phyloP scores from a whole-genome alignment of 495 filamentous ascomycete species.

The Clohesyomyces aquaticus region DNA sequence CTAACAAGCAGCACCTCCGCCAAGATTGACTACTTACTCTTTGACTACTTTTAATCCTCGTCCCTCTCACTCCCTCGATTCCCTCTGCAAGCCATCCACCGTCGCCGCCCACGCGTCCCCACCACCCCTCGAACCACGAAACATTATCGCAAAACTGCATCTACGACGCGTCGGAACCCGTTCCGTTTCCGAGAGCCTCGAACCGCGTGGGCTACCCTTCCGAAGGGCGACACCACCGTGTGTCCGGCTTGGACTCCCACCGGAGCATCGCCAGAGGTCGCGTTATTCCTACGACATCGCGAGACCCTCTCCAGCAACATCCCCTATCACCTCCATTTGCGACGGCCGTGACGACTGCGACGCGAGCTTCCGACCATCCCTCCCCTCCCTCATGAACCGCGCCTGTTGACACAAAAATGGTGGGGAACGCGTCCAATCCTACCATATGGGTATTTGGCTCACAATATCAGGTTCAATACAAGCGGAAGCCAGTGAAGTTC shows the following conservation, averaged over 20 bases:
- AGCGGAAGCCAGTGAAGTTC: slow-evolving; percentile 92
- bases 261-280: not conserved
- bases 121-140: slow-evolving; percentile 23
- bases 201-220: slow-evolving; percentile 35
- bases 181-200: slow-evolving; percentile 16
- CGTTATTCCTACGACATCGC: not conserved
- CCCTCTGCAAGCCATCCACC: slow-evolving; percentile 28
- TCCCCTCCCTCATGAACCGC: slow-evolving; percentile 26
- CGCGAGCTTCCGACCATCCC: slow-evolving; percentile 9
- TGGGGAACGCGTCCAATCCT: slow-evolving; percentile 37
- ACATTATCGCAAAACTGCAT: slow-evolving; percentile 15
- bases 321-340: slow-evolving; percentile 3
- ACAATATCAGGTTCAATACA: slow-evolving; percentile 78
- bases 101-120: slow-evolving; percentile 33
- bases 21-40: slow-evolving; percentile 19
- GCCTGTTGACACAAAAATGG: slow-evolving; percentile 45
- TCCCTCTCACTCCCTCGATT: slow-evolving; percentile 32
- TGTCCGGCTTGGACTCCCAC: slow-evolving; percentile 8
- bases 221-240: slow-evolving; percentile 12
- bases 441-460: slow-evolving; percentile 8
- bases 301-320: not conserved
- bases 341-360: slow-evolving; percentile 22
- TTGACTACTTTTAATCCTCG: slow-evolving; percentile 33
- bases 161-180: slow-evolving; percentile 40
- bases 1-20: slow-evolving; percentile 4